Percentiles rank a stretch among this genome's conserved stretches.
Evolutionary conservation across 1,284 basidiomycete genomes (phyloP).

Genomic region (Ganoderma multipileum): DNA sequence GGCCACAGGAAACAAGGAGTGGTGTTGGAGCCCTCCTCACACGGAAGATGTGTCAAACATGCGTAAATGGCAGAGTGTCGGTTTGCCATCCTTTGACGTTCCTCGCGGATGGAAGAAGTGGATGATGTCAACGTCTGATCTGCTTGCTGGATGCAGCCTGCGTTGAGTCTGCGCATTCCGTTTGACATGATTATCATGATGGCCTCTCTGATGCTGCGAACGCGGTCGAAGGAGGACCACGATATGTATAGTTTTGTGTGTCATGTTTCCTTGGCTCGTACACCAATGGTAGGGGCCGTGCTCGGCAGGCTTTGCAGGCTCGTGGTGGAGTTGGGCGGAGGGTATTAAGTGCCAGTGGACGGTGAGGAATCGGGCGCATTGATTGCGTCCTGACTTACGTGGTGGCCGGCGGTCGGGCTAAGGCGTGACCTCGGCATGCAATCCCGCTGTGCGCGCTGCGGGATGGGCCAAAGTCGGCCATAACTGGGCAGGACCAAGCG

Average conservation of each 20-base stretch:
- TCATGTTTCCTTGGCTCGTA: conserved; percentile 2
- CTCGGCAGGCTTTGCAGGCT: not conserved
- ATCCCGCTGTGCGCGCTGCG: not conserved
- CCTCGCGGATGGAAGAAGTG: not conserved
- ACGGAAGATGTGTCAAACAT: not conserved
- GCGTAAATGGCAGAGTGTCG: not conserved
- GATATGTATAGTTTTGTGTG: conserved; percentile 8
- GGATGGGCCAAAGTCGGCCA: conserved; percentile 2
- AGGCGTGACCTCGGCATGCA: not conserved
- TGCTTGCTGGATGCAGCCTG: conserved; percentile 2
- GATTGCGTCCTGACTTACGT: not conserved
- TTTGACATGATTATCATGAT: conserved; percentile 32
- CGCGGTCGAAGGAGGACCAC: conserved; percentile 4
- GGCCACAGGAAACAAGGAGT: not conserved
- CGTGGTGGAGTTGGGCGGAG: not conserved
- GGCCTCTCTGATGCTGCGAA: conserved; percentile 21
- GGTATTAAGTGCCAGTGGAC: too few species aligned
- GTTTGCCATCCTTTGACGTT: not conserved
- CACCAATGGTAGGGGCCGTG: not conserved
- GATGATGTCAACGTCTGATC: conserved; percentile 15
- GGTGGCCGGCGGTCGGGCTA: not conserved
- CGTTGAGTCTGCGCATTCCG: conserved; percentile 7
- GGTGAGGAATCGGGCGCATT: not conserved
- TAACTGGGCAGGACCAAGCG: not conserved
- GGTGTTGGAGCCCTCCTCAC: not conserved